phyloP scores from a whole-genome alignment of 306 rosid genomes.

The Dryas octopetala region DNA sequence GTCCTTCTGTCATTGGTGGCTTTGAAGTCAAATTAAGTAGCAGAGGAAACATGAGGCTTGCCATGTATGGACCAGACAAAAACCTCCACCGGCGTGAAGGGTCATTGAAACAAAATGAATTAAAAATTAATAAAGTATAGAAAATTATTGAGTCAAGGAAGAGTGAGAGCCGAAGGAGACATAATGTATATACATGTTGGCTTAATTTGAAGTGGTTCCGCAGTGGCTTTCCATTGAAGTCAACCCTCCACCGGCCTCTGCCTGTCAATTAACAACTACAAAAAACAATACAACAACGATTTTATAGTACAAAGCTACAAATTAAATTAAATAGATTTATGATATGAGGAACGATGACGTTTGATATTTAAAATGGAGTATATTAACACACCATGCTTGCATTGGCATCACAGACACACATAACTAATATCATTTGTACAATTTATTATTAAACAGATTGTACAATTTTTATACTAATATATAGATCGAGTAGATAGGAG shows the following conservation, averaged over 20 bases:
- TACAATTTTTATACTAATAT: neutral
- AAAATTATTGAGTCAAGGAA: neutral
- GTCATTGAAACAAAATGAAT: conserved; percentile 1
- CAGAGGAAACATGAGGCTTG: conserved; percentile 19
- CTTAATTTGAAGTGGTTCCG: conserved; percentile 2
- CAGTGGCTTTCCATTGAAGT: conserved; percentile 1
- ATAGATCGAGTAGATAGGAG: too few relatives aligned
- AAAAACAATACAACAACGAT: too few relatives aligned
- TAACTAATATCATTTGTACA: neutral
- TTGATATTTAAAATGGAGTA: neutral
- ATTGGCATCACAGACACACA: neutral
- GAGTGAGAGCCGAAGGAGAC: neutral
- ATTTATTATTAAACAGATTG: too few relatives aligned
- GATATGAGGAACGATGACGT: conserved; percentile 11
- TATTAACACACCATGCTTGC: neutral
- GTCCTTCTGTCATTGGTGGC: neutral
- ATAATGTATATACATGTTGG: neutral
- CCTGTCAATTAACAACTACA: conserved; percentile 1
- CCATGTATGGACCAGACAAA: conserved; percentile 23
- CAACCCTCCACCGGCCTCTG: conserved; percentile 21
- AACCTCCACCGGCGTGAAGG: conserved; percentile 24
- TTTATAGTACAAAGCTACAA: neutral
- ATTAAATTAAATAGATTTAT: neutral
- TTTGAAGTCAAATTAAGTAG: conserved; percentile 20
- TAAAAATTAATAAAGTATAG: neutral